phyloP scores from a whole-genome alignment of 495 filamentous ascomycete genomes.

The Aspergillus carlsbadensis region DNA sequence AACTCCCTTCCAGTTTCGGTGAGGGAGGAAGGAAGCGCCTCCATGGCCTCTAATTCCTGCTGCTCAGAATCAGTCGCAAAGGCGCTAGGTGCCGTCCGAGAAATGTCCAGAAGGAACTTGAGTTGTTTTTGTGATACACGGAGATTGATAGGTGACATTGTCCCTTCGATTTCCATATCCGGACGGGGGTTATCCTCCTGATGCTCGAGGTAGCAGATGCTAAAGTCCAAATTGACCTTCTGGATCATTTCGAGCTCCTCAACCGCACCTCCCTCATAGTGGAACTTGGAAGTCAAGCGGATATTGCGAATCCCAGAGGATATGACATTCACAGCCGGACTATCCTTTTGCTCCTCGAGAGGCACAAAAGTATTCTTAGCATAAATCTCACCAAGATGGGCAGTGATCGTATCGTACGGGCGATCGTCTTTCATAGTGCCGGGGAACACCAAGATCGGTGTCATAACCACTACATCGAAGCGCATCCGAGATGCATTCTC shows the following conservation, averaged over 20 bases:
- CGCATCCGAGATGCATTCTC: conserved; percentile 85
- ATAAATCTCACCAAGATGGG: conserved; percentile 95
- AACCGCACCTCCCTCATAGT: conserved; percentile 66
- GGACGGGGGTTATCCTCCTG: conserved; percentile 72
- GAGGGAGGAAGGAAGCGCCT: conserved; percentile 61
- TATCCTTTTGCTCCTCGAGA: conserved; percentile 67
- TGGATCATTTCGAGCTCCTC: conserved; percentile 96
- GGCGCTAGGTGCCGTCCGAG: conserved; percentile 78
- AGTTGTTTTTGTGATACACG: conserved; percentile 87
- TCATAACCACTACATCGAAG: conserved; percentile 90
- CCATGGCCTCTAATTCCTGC: conserved; percentile 60
- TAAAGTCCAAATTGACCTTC: conserved; percentile 90
- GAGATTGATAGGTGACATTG: conserved; percentile 88
- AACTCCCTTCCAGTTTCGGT: conserved; percentile 45
- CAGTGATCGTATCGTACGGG: conserved; percentile 80
- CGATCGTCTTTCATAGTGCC: conserved; percentile 60
- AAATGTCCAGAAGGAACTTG: conserved; percentile 81
- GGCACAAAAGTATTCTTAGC: conserved; percentile 88
- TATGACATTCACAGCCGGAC: conserved; percentile 81
- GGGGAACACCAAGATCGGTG: conserved; percentile 94
- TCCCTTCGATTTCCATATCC: conserved; percentile 87
- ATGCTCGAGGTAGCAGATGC: conserved; percentile 87
- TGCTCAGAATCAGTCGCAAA: conserved; percentile 77
- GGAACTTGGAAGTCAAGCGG: conserved; percentile 82
- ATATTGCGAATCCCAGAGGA: conserved; percentile 90